Evolutionary conservation across 2,329 filamentous ascomycete genomes (phyloP).

Genomic region (Verticillium longisporum): DNA sequence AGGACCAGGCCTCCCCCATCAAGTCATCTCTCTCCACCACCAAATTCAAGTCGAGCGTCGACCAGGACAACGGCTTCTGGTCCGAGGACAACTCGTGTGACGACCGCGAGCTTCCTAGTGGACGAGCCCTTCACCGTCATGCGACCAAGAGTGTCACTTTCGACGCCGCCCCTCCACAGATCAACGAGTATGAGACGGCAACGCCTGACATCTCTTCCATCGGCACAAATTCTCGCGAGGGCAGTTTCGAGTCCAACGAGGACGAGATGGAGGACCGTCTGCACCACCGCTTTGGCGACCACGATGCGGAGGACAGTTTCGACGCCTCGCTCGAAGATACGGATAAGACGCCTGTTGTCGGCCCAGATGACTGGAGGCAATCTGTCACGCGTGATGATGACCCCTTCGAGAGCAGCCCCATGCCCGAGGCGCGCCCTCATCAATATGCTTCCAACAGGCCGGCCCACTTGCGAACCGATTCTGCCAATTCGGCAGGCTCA

Average conservation of each 20-base stretch:
- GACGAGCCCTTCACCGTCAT: constrained; percentile 69
- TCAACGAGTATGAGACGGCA: constrained; percentile 98
- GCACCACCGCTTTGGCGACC: constrained; percentile 45
- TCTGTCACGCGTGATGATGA: constrained; percentile 42
- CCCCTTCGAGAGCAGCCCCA: constrained; percentile 65
- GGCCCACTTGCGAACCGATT: constrained; percentile 60
- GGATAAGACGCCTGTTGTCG: constrained; percentile 95
- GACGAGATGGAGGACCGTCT: constrained; percentile 64
- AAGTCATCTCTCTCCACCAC: constrained; percentile 79
- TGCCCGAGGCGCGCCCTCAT: constrained; percentile 45
- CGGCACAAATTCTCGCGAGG: constrained; percentile 82
- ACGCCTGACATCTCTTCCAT: constrained; percentile 94
- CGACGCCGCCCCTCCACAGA: constrained; percentile 82
- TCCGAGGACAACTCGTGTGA: constrained; percentile 56
- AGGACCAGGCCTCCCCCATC: constrained; percentile 68
- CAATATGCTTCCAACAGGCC: constrained; percentile 40
- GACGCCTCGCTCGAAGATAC: constrained; percentile 93
- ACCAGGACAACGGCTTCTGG: constrained; percentile 62
- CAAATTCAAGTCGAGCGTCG: constrained; percentile 61
- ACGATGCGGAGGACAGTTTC: constrained; percentile 77
- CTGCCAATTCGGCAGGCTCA: constrained; percentile 49
- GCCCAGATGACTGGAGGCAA: constrained; percentile 92
- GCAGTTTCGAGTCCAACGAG: constrained; percentile 83
- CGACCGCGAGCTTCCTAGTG: constrained; percentile 54
- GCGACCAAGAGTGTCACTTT: constrained; percentile 91